Conservation (phyloP, 768 basidiomycete species). For the Naganishia randhawae region DNA sequence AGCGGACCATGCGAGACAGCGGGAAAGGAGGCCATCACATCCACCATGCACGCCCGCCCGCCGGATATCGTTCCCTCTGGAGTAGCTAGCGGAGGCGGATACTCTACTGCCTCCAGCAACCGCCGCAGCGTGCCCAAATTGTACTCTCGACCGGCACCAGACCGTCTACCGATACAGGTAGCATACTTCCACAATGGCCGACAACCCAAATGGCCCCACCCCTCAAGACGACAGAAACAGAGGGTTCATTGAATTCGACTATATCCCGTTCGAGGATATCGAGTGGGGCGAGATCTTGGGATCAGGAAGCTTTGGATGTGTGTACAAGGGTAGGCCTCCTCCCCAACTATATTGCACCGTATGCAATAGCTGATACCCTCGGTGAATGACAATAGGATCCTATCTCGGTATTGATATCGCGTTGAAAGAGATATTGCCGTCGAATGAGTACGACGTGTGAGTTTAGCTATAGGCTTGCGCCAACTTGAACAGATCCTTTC, state of each 20-base stretch:
- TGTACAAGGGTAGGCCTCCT: constrained; percentile 42
- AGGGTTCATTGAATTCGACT: constrained; percentile 15
- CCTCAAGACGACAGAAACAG: constrained; percentile 2
- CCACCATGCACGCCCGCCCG: too few relatives aligned
- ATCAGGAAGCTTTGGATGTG: constrained; percentile 46
- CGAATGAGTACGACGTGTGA: constrained; percentile 74
- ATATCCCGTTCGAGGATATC: constrained; percentile 42
- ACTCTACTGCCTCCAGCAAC: too few relatives aligned
- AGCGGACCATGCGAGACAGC: too few relatives aligned
- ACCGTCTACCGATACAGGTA: too few relatives aligned
- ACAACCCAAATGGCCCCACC: background rate
- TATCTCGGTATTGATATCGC: constrained; percentile 96
- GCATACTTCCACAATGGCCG: background rate
- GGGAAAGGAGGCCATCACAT: too few relatives aligned
- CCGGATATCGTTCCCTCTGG: too few relatives aligned
- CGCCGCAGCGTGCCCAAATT: too few relatives aligned
- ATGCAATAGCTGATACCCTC: too few relatives aligned
- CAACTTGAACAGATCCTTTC: background rate
- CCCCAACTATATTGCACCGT: background rate
- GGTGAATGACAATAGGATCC: constrained; percentile 62
- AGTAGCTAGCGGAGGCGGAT: too few relatives aligned
- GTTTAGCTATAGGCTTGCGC: constrained; percentile 21
- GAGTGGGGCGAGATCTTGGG: constrained; percentile 44
- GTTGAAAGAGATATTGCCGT: constrained; percentile 92
- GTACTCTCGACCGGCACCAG: too few relatives aligned